phyloP scores from a whole-genome alignment of 192 early-diverging fungal species.

The Podila minutissima region DNA sequence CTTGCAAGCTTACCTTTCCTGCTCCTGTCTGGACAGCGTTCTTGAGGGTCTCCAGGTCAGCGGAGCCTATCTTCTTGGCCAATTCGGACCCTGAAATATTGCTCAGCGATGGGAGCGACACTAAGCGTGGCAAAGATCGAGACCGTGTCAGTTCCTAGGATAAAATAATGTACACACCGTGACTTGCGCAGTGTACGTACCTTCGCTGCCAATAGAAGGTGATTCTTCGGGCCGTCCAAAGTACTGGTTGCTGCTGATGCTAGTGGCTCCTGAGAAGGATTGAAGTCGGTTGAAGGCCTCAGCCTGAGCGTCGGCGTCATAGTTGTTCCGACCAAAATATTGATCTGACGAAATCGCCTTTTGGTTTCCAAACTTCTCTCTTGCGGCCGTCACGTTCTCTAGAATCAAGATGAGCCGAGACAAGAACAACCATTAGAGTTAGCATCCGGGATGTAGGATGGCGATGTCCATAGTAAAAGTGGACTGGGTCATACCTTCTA shows the following conservation, averaged over 20 bases:
- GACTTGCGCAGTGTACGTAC: neutral
- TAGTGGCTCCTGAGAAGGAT: conserved; percentile 76
- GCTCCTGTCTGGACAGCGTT: conserved; percentile 47
- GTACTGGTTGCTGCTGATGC: conserved; percentile 86
- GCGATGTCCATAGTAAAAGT: too few relatives aligned
- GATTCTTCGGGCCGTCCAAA: conserved; percentile 79
- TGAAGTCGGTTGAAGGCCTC: conserved; percentile 67
- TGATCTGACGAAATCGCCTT: conserved; percentile 93
- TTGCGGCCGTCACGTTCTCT: conserved; percentile 60
- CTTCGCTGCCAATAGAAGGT: conserved; percentile 25
- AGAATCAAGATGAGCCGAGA: neutral
- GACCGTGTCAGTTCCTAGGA: neutral
- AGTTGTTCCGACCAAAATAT: conserved; percentile 84
- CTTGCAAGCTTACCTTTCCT: conserved; percentile 22
- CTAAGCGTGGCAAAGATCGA: neutral
- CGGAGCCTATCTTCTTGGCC: conserved; percentile 38
- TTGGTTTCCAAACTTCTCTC: conserved; percentile 84
- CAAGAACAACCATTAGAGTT: too few relatives aligned
- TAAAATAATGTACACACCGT: neutral
- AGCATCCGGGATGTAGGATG: too few relatives aligned
- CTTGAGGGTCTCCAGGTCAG: conserved; percentile 40
- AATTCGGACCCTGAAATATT: conserved; percentile 42
- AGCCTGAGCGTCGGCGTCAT: conserved; percentile 65
- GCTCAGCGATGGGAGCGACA: conserved; percentile 29
- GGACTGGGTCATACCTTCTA: conserved; percentile 22